Evolutionary conservation across 2,329 filamentous ascomycete species (phyloP), one percentile per base, ranked within the genome.

Genomic region (Scedosporium minutisporum): DNA sequence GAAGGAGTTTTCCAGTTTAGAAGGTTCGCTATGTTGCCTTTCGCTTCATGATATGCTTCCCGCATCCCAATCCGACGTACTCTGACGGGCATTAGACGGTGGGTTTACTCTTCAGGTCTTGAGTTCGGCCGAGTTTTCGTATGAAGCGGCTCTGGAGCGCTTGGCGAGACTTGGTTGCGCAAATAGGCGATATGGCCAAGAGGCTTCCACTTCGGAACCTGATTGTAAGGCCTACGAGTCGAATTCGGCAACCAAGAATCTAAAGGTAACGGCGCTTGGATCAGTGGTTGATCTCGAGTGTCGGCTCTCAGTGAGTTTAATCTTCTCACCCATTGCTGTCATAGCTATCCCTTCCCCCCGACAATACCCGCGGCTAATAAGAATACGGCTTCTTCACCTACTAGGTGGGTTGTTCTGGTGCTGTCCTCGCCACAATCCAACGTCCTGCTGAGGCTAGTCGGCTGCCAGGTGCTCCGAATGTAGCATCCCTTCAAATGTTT

Each of bases 381-480:
- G 6, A 12, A 41, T 64, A 14, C 62, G 59, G n/a, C 62, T 7
- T 4, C n/a, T 63, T 6, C 57, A 62, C 16, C 9, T 16, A 44
- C 57, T 60, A 87, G 77, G 78, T 96, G 58, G 90, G 91, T 3
- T 97, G 95, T 74, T 89, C 88, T 27, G 91, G 93, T n/a, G 93
- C 93, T 27, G 76, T 97, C 2, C 75, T 97, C n/a, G 82, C 83
- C 4, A 90, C 96, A 66, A 74, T 97, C 25, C 85, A 91, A 68
- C 85, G 90, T 61, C 82, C 86, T 67, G 82, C 82, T 25, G 63
- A 65, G 14, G 27, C 53, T 3, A 18, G 53, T 0, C 25, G 61
- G 6, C 58, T 44, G 6, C 60, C 14, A 6, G 10, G 58, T 25
- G 46, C 27, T 51, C 89, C 89, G 66, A 80, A 78, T 6, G 78